Base-by-base conservation (phyloP, 2,329 filamentous ascomycete species). In the Stemphylium vesicarium region DNA sequence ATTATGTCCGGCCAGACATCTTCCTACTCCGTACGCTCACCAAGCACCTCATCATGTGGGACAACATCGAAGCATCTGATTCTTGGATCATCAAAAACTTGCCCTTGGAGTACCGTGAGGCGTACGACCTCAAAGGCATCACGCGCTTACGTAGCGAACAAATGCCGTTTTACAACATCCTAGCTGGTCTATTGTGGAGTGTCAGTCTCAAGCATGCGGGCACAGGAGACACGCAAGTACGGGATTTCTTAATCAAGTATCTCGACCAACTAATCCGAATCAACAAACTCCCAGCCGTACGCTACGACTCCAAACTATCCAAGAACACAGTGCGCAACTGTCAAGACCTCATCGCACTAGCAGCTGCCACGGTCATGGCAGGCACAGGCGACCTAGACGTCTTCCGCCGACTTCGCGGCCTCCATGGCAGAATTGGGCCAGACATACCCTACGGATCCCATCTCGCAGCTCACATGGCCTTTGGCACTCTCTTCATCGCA, bases 371-470 rank as follows among this genome's bases (percentile, higher is more conserved):
- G 2, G 91, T 98, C 46, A 98, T 98, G 94, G 92, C 96, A 5
- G 95, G 95, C 24, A 96, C 92, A 0, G 95, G 96, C 35, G 96
- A 99, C 70, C 80, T 99, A 16, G 79, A 85, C 2, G 88, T 96
- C 1, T 89, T 98, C 66, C 88, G 95, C 18, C 88, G 94, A 12
- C 82, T 99, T 29, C 89, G 95, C 13, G 87, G 90, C 13, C 84
- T 99, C 35, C 96, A 99, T 72, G 94, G 93, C 18, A 88, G 93
- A 13, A 87, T 93, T 48, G 90, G 96, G 53, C 79, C 84, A 1
- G 91, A 95, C 33, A 94, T 89, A 0, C 89, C 93, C 0, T 99
- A 97, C 69, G 95, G 95, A 40, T 96, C 92, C 50, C 94, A 99
- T 71, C 85, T 99, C 64, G 95, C 95, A 5, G 87, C 91, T 7